Base-by-base conservation (phyloP, 2,329 filamentous ascomycete species). In the Lecanicillium sp. region DNA sequence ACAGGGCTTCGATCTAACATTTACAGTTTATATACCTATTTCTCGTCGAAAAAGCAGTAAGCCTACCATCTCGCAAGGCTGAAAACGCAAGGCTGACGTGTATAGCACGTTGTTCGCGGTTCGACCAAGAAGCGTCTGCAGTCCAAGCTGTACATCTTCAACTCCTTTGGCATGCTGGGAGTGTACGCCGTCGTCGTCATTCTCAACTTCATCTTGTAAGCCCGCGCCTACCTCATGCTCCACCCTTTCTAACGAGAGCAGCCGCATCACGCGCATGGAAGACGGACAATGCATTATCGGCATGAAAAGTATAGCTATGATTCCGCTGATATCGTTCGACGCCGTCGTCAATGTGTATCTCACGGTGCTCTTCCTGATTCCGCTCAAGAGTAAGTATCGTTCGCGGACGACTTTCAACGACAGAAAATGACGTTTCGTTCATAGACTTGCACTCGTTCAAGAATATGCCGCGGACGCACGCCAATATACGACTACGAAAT, bases 271-370 rank as follows among this genome's bases (percentile, higher is more conserved):
- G 3, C 72, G 71, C 48, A 73, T 82, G 44, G 66, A 77, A 2
- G 58, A 77, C 10, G 75, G 74, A 2, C 62, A 73, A 36, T 85
- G 81, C 55, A 72, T 79, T 48, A 83, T 84, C 47, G 81, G 81
- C 15, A 79, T 84, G 73, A 63, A 76, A 55, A 74, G 67, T 43
- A 62, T 71, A 4, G 74, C 77, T 4, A 77, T 84, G 69, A 72
- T 83, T 23, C 78, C 80, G 0, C 68, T 85, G 10, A 79, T 85
- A 37, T 66, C 67, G 0, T 81, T 83, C 52, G 81, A 84, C 53
- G 65, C 79, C 11, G 54, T 81, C 2, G 73, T 81, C 47, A 84
- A 84, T 55, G 73, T 81, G 17, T 84, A 83, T 54, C 66, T 84
- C 1, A 84, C 79, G 2, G 67, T 74, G 4, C 65, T 84, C n/a